Evolutionary conservation across 306 rosid genomes (phyloP).

Genomic region (Cucurbita ficifolia): DNA sequence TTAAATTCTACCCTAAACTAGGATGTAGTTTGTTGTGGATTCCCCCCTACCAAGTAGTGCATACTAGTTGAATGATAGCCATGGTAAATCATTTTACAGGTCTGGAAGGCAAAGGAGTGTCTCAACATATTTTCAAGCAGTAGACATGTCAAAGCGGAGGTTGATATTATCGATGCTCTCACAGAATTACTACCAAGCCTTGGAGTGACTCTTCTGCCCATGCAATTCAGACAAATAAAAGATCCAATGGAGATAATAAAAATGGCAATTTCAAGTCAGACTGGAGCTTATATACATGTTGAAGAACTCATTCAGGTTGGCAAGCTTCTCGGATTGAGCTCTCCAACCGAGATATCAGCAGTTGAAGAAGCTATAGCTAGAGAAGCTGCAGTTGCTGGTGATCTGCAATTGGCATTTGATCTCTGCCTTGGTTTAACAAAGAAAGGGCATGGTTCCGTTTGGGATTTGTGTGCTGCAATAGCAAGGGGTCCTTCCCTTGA

Average conservation of each 20-base stretch:
- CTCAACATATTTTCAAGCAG: conserved; percentile 64
- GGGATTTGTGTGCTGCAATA: conserved; percentile 98
- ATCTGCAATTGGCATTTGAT: conserved; percentile 93
- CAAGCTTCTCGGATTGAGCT: conserved; percentile 75
- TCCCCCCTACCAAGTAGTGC: background rate
- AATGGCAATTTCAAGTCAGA: conserved; percentile 73
- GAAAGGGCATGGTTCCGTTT: conserved; percentile 79
- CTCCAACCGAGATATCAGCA: conserved; percentile 59
- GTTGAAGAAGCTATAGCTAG: conserved; percentile 96
- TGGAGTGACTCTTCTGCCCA: conserved; percentile 90
- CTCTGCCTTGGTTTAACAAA: conserved; percentile 79
- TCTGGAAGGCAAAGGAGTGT: conserved; percentile 97
- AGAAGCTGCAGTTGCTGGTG: conserved; percentile 99
- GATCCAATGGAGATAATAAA: conserved; percentile 87
- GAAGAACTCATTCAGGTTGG: conserved; percentile 91
- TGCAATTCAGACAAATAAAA: conserved; percentile 87
- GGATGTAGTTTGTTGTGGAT: background rate
- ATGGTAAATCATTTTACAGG: conserved; percentile 39
- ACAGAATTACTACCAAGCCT: conserved; percentile 79
- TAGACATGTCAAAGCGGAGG: conserved; percentile 58
- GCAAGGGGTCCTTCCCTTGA: conserved; percentile 99
- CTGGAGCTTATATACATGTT: conserved; percentile 88
- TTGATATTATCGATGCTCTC: conserved; percentile 72
- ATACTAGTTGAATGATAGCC: conserved; percentile 9
- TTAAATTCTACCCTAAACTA: background rate